Percentiles rank a stretch among this genome's conserved stretches.
Conservation (phyloP, 371 early-diverging fungal species). For the Mortierella sp. region DNA sequence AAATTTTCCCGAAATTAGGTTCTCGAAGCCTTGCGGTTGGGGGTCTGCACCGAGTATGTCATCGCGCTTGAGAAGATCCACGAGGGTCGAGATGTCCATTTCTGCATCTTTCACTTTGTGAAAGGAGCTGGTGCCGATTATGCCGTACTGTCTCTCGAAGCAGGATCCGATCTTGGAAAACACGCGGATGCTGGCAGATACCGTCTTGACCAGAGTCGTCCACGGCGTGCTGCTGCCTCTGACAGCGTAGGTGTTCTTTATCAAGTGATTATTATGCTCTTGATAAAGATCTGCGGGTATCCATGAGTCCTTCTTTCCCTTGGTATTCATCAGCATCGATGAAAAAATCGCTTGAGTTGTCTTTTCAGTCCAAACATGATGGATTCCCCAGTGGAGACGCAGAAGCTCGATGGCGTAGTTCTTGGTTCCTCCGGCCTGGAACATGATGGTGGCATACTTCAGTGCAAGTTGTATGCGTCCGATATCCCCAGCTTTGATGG, state of each 20-base stretch:
- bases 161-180: neutral
- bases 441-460: conserved; percentile 10
- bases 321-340: conserved; percentile 18
- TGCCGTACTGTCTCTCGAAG: conserved; percentile 3
- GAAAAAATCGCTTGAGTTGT: neutral
- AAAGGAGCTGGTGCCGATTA: no score
- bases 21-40: no score
- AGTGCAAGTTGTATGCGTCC: conserved; percentile 17
- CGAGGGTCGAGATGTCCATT: no score
- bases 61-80: no score
- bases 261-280: conserved; percentile 20
- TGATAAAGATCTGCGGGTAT: conserved; percentile 26
- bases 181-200: neutral
- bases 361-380: conserved; percentile 1
- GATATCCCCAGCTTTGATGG: conserved; percentile 24
- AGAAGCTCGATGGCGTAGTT: conserved; percentile 27
- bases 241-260: conserved; percentile 7
- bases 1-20: no score
- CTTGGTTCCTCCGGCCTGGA: conserved; percentile 11
- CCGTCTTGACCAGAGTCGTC: neutral
- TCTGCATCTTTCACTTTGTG: no score
- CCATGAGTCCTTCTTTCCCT: conserved; percentile 4
- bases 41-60: no score
- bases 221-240: conserved; percentile 2
- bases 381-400: conserved; percentile 6